phyloP scores from a whole-genome alignment of 2,329 filamentous ascomycete species.

The Trichoderma sp. region DNA sequence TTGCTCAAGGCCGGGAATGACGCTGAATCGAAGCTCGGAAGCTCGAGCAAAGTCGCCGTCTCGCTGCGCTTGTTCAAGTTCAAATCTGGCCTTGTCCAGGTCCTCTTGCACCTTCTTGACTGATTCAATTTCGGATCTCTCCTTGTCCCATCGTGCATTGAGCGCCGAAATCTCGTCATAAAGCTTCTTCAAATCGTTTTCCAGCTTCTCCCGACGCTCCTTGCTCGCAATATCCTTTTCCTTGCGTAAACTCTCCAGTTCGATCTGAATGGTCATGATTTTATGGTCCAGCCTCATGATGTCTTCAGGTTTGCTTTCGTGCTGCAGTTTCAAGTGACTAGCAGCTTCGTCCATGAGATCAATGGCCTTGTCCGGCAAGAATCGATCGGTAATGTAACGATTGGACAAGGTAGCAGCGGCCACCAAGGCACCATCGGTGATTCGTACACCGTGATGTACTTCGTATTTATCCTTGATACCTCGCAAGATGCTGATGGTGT shows the following conservation, averaged over 20 bases:
- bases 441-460: conserved; percentile 93
- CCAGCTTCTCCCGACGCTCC: conserved; percentile 84
- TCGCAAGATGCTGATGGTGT: conserved; percentile 92
- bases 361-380: conserved; percentile 95
- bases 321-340: conserved; percentile 84
- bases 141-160: conserved; percentile 86
- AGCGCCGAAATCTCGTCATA: conserved; percentile 77
- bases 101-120: conserved; percentile 87
- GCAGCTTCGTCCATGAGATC: conserved; percentile 96
- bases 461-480: conserved; percentile 98
- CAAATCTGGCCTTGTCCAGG: conserved; percentile 82
- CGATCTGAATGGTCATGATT: conserved; percentile 97
- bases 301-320: conserved; percentile 94
- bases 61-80: conserved; percentile 85
- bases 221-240: conserved; percentile 89
- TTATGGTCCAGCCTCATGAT: conserved; percentile 91
- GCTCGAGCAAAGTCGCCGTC: conserved; percentile 87
- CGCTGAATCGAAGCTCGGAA: conserved; percentile 87
- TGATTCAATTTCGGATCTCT: conserved; percentile 80
- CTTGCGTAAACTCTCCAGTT: conserved; percentile 90
- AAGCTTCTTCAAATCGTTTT: conserved; percentile 73
- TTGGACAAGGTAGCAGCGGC: conserved; percentile 92
- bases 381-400: conserved; percentile 94
- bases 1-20: conserved; percentile 78
- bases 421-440: conserved; percentile 89